Conservation (phyloP, 1,284 basidiomycete species). For the Tylopilus sp. region DNA sequence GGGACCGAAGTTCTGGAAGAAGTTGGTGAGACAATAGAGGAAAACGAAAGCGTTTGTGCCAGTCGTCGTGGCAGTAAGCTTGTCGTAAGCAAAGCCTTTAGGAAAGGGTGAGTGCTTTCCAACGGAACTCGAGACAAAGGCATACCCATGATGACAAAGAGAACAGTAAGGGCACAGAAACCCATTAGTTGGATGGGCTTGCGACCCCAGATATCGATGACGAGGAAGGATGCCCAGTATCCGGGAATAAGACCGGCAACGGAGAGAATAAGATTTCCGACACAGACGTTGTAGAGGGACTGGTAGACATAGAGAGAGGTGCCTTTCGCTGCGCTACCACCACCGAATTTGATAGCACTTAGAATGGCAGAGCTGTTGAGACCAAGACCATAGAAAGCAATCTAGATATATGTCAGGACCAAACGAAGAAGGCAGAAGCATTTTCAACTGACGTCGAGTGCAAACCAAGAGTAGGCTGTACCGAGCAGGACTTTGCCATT, state of each 20-base stretch:
- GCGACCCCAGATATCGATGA: constrained; percentile 62
- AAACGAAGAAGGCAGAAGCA: constrained; percentile 16
- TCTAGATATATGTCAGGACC: too few relatives aligned
- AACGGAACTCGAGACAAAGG: too few relatives aligned
- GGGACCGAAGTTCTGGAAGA: constrained; percentile 69
- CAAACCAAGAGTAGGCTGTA: constrained; percentile 67
- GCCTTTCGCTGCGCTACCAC: too few relatives aligned
- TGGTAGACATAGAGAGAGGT: too few relatives aligned
- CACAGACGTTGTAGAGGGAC: constrained; percentile 39
- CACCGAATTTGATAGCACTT: too few relatives aligned
- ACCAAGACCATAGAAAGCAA: constrained; percentile 69
- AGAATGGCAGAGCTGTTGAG: constrained; percentile 61
- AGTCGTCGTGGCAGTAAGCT: too few relatives aligned
- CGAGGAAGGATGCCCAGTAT: constrained; percentile 57
- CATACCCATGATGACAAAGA: constrained; percentile 61
- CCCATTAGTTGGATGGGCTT: constrained; percentile 68
- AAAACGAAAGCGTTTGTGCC: too few relatives aligned
- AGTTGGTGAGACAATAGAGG: constrained; percentile 68
- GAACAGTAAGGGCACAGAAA: constrained; percentile 62
- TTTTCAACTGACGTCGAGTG: constrained; percentile 56
- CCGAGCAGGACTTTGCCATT: constrained; percentile 59
- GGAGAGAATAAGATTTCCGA: constrained; percentile 57
- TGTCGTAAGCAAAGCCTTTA: constrained; percentile 65
- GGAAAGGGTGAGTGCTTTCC: background rate
- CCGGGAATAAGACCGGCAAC: constrained; percentile 62